Evolutionary conservation across 2,329 filamentous ascomycete species (phyloP), one percentile per base, ranked within the genome.

Genomic region (Cercospora citrullina): DNA sequence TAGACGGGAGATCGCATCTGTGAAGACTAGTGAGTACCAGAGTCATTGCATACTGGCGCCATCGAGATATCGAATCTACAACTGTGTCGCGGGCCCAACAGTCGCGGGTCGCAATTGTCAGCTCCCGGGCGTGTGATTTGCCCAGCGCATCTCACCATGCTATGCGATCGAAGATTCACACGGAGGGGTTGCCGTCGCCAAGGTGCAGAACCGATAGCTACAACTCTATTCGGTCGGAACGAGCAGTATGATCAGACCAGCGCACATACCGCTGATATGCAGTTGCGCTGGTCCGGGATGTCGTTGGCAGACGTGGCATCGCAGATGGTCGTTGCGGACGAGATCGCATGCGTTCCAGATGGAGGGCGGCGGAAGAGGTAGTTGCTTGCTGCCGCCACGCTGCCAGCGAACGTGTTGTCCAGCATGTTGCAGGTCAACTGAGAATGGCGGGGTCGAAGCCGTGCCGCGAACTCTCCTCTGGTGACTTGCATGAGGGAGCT

Each of bases 21-120:
- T 58, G 53, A 26, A 31, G 53, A 58, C 30, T 28, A 33, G 23
- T 58, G 53, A 31, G 53, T 58, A 58, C 53, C 53, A 58, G 53
- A 58, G 26, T 58, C 53, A 58, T 58, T n/a, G 26, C 53, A 58
- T 31, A 26, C 30, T 58, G 53, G 53, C 53, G 53, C 53, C 53
- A 58, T 58, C 53, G 23, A 28, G 48, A 21, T 53, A 21, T 10
- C 48, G 48, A 53, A 21, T 53, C 8, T 53, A n/a, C 48, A n/a
- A 3, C 23, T 1, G 26, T 26, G 5, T 48, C 9, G n/a, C 23
- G 53, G 26, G 16, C 23, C 26, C 53, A 28, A 58, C 26, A 28
- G 53, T 58, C 53, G 53, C 23, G 53, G 53, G 26, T 18, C 16
- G 26, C 26, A 28, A 33, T 30, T 58, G 53, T 28, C 53, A 58